A percentile compares a stretch with the other conserved stretches of the same genome.
phyloP scores from a whole-genome alignment of 2,329 filamentous ascomycete genomes.

The Amphichorda felina region DNA sequence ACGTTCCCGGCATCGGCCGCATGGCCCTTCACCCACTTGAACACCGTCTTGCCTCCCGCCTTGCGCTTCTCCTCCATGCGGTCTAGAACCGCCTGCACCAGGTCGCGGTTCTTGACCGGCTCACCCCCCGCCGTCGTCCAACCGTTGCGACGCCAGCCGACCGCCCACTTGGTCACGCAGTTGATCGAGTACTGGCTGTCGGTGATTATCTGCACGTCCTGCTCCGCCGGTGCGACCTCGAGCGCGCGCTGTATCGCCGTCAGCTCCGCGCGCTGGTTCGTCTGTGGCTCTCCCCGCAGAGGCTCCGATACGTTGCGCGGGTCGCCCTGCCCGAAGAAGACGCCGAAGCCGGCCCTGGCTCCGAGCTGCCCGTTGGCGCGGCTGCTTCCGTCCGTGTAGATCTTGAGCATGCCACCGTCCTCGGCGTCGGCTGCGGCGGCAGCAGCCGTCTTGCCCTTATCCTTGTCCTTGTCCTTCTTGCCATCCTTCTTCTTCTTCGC shows the following conservation, averaged over 20 bases:
- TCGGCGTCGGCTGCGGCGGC: slow-evolving; percentile 10
- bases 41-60: slow-evolving; percentile 50
- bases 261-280: slow-evolving; percentile 93
- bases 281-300: slow-evolving; percentile 63
- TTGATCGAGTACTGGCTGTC: slow-evolving; percentile 88
- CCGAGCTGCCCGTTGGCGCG: slow-evolving; percentile 43
- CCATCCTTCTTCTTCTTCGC: slow-evolving; percentile 2
- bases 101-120: slow-evolving; percentile 74
- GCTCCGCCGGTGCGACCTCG: slow-evolving; percentile 56
- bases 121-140: slow-evolving; percentile 67
- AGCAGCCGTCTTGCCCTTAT: not conserved
- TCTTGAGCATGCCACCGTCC: slow-evolving; percentile 13
- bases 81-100: slow-evolving; percentile 61
- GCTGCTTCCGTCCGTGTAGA: slow-evolving; percentile 55
- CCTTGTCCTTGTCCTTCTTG: not conserved
- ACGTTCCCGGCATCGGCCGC: slow-evolving; percentile 60
- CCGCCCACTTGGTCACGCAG: slow-evolving; percentile 76
- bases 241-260: slow-evolving; percentile 78
- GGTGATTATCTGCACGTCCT: slow-evolving; percentile 66
- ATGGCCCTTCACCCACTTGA: slow-evolving; percentile 89
- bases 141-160: slow-evolving; percentile 59
- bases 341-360: slow-evolving; percentile 49
- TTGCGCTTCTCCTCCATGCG: slow-evolving; percentile 58
- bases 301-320: slow-evolving; percentile 61
- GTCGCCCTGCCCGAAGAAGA: slow-evolving; percentile 49